phyloP scores from a whole-genome alignment of 1,284 basidiomycete genomes.

The Boletus semigastroideus region DNA sequence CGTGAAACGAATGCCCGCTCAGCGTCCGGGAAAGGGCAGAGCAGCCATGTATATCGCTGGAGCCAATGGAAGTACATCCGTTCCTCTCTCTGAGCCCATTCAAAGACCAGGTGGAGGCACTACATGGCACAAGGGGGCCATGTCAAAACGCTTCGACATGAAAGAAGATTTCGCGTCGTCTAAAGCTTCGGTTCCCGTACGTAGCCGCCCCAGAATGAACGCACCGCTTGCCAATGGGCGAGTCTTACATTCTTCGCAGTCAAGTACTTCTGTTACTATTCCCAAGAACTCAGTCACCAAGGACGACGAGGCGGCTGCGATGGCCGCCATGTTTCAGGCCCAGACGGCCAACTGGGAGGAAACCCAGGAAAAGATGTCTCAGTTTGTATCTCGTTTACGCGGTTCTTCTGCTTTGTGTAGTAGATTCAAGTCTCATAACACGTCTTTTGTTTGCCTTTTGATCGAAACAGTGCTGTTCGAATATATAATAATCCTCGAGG shows the following conservation, averaged over 20 bases:
- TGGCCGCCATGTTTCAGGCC: constrained; percentile 94
- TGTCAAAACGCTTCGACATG: constrained; percentile 90
- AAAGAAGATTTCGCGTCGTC: constrained; percentile 58
- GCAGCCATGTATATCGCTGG: constrained; percentile 82
- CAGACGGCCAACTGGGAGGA: constrained; percentile 93
- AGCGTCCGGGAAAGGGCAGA: constrained; percentile 88
- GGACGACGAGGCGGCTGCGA: constrained; percentile 81
- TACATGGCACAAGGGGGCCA: constrained; percentile 64
- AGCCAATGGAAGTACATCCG: constrained; percentile 44
- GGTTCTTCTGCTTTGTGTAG: constrained; percentile 56
- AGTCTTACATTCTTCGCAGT: constrained; percentile 29
- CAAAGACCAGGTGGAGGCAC: constrained; percentile 38
- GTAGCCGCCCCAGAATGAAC: constrained; percentile 20
- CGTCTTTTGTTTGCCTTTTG: constrained; percentile 39
- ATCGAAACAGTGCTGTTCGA: constrained; percentile 62
- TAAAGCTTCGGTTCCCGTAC: constrained; percentile 34
- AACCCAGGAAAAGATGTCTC: constrained; percentile 95
- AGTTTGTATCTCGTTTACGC: constrained; percentile 72
- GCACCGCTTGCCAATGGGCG: constrained; percentile 16
- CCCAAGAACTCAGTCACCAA: constrained; percentile 48
- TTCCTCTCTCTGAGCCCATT: constrained; percentile 48
- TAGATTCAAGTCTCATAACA: constrained; percentile 67
- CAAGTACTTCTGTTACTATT: constrained; percentile 20
- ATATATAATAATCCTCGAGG: constrained; percentile 68
- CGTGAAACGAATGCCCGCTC: constrained; percentile 86